Base-by-base conservation (phyloP, 805 yeast species). In the Ogataea nitratoaversa region DNA sequence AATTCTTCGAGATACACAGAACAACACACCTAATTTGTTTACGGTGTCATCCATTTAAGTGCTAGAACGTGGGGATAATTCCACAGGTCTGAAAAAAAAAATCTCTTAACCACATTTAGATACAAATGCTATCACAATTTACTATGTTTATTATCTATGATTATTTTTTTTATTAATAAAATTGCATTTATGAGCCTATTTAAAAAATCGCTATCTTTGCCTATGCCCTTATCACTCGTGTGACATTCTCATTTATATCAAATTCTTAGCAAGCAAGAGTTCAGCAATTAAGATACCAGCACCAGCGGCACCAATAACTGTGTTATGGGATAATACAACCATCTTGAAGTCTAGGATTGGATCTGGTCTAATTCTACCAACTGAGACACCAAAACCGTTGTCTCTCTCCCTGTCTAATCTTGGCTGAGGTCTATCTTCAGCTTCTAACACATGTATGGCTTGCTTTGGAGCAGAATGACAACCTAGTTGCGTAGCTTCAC, bases 291-390 rank as follows among this genome's bases (percentile, higher is more conserved):
- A 78, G 46, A 93, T 74, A 65, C 99, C 99, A 8, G 97, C 84
- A 62, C 99, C 99, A 19, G 99, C 99, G 58, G 99, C 99, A 59
- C 99, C 99, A 52, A 93, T 87, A 56, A 93, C 77, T 40, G 99
- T 93, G 74, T 93, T 93, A 67, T 93, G 99, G 20, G 97, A 90
- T 50, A 93, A 71, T n/a, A 89, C 93, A 40, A 93, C 96, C 90
- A 93, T 91, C 70, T 93, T 93, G 71, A 76, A 79, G 65, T 93
- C 99, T 53, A 93, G 74, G 11, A 93, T 87, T 8, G 95, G 89
- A 62, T 93, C 99, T 53, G 79, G 85, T 71, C 99, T 82, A 44
- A 93, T 69, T 67, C 99, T 78, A 37, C 99, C 98, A 37, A 93
- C 97, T 34, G 95, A 76, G 38, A 91, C 96, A 55, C 95, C 95